Conservation (phyloP, 352 stramenopile genomes). For the Plasmopara viticola region DNA sequence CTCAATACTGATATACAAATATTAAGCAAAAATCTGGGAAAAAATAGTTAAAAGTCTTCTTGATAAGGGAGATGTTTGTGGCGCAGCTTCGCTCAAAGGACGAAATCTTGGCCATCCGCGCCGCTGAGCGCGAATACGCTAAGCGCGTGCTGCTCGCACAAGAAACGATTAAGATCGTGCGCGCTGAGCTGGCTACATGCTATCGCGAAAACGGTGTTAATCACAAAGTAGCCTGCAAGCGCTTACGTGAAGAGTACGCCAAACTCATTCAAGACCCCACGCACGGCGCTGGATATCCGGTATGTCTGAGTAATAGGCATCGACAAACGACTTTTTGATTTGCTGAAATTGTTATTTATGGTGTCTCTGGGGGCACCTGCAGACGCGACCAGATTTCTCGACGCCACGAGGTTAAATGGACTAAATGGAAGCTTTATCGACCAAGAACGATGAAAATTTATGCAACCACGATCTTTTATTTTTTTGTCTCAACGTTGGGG, state of each 20-base stretch:
- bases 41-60: too few relatives aligned
- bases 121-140: constrained; percentile 69
- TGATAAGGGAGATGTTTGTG: constrained; percentile 34
- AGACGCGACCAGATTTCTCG: constrained; percentile 33
- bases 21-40: too few relatives aligned
- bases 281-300: constrained; percentile 59
- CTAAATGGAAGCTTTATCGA: constrained; percentile 15
- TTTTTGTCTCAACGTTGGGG: not conserved
- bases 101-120: constrained; percentile 73
- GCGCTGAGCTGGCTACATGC: constrained; percentile 79
- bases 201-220: constrained; percentile 87
- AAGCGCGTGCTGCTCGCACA: constrained; percentile 70
- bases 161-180: constrained; percentile 79
- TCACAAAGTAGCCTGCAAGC: constrained; percentile 84
- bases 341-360: not conserved
- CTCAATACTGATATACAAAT: too few relatives aligned
- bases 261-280: constrained; percentile 77
- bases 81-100: constrained; percentile 77
- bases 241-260: constrained; percentile 74
- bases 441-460: constrained; percentile 29
- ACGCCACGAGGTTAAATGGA: not conserved
- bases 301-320: constrained; percentile 12
- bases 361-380: not conserved
- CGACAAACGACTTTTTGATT: not conserved
- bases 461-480: constrained; percentile 5